Evolutionary conservation across 1,284 basidiomycete genomes (phyloP), one percentile per base, ranked within the genome.

Genomic region (Xerocomus minutiporus): DNA sequence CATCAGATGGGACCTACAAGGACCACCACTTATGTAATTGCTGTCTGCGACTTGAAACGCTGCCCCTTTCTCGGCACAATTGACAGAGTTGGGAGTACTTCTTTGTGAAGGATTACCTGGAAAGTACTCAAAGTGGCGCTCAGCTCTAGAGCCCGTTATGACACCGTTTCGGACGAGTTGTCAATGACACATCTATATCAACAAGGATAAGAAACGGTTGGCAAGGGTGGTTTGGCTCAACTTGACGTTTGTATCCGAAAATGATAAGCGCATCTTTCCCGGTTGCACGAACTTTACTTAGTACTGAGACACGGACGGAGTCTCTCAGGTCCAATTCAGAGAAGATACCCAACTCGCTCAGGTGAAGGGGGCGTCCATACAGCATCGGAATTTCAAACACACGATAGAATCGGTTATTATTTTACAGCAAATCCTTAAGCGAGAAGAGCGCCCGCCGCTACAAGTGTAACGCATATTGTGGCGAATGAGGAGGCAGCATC

Each of bases 1-100:
- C 17, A 17, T 50, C 57, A 49, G 34, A 28, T 2, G 38, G 61
- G 57, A 60, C 57, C 61, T 32, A 61, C 61, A 59, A 17, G 40
- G 53, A 57, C 40, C 59, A 17, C 17, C 17, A 17, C 17, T 29
- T 29, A 29, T 12, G 32, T 34, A 12, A 34, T 34, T 34, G 3
- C 31, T 9, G 8, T 31, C 31, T 31, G 31, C 11, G 25, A 26
- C 25, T 26, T 26, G 28, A 29, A 29, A 29, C 8, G 28, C 28
- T 29, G 28, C 28, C 28, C 28, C 8, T 29, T 29, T 29, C 8
- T 8, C 11, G 8, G 6, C 5, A 31, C 31, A 31, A 31, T 11
- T 11, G 31, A 31, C 12, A 34, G 13, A 15, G 15, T 17, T 15
- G 35, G 6, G 3, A 34, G 28, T 29, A 17, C 17, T 17, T 17